A percentile compares a stretch with the other conserved stretches of the same genome.
Conservation (phyloP, 73 alveolate genomes). For the Tetrahymena malaccensis region DNA sequence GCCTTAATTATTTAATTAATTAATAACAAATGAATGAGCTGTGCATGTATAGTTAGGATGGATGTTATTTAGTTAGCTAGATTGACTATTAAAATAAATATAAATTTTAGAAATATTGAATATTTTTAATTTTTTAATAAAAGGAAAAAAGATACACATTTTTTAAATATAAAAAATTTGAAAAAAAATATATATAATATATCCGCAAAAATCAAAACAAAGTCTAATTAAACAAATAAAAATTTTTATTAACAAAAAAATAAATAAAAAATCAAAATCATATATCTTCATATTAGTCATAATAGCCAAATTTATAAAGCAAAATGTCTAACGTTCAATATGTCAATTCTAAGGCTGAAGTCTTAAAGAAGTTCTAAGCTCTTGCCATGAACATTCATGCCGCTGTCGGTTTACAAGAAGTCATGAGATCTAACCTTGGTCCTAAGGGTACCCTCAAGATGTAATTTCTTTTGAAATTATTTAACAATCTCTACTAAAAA, state of each 20-base stretch:
- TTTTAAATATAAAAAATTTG: neutral
- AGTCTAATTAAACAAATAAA: neutral
- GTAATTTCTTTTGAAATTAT: neutral
- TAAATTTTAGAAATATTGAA: neutral
- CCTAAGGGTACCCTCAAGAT: conserved; percentile 95
- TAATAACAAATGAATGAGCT: neutral
- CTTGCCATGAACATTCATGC: conserved; percentile 90
- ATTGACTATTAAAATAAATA: neutral
- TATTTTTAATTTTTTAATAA: neutral
- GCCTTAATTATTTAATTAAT: too few species aligned
- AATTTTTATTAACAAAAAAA: neutral
- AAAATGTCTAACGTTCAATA: conserved; percentile 75
- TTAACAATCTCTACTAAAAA: neutral
- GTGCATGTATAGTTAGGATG: neutral
- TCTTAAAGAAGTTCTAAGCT: conserved; percentile 79
- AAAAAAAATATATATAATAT: neutral
- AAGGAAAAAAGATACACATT: neutral
- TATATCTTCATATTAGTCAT: neutral
- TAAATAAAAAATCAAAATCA: neutral
- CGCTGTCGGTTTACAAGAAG: conserved; percentile 85
- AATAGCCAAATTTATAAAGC: conserved; percentile 19
- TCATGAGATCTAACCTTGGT: conserved; percentile 87
- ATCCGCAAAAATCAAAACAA: neutral
- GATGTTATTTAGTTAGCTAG: neutral
- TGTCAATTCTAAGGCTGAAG: conserved; percentile 89